phyloP scores from a whole-genome alignment of 495 filamentous ascomycete species.

The Penicillium maclennaniae region DNA sequence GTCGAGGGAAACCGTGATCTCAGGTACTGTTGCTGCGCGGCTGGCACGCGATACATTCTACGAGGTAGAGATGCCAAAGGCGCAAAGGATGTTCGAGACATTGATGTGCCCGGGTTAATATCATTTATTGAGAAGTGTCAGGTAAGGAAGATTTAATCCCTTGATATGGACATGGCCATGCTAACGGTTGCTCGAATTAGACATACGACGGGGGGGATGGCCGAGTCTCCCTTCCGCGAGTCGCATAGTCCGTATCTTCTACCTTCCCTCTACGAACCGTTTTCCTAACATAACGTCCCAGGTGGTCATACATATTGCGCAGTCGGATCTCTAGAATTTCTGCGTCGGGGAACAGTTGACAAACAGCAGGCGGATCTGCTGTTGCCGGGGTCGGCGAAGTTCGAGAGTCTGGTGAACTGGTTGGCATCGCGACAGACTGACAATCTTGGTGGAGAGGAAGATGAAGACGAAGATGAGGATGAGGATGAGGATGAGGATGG shows the following conservation, averaged over 20 bases:
- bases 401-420: conserved; percentile 55
- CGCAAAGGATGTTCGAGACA: conserved; percentile 60
- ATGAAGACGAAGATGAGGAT: conserved; percentile 35
- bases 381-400: conserved; percentile 29
- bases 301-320: conserved; percentile 89
- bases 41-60: conserved; percentile 78
- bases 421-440: conserved; percentile 68
- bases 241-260: conserved; percentile 67
- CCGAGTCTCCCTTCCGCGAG: conserved; percentile 76
- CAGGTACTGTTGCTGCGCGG: conserved; percentile 79
- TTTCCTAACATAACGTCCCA: conserved; percentile 33
- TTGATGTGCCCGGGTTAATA: conserved; percentile 67
- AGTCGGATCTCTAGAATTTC: conserved; percentile 66
- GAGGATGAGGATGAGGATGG: conserved; percentile 3
- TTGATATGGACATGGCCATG: background rate
- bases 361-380: conserved; percentile 21
- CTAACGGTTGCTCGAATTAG: conserved; percentile 36
- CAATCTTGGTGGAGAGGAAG: conserved; percentile 46
- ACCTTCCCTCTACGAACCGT: conserved; percentile 1
- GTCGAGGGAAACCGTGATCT: conserved; percentile 79
- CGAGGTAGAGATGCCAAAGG: conserved; percentile 52
- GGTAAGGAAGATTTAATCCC: conserved; percentile 37
- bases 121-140: conserved; percentile 67
- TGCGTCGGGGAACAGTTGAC: conserved; percentile 44
- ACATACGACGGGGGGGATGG: conserved; percentile 86